These are phyloP conservation scores for Stephania yunnanensis DNA, from an alignment of 164 flowering plant species.

Conservation along the genomic window DNA sequence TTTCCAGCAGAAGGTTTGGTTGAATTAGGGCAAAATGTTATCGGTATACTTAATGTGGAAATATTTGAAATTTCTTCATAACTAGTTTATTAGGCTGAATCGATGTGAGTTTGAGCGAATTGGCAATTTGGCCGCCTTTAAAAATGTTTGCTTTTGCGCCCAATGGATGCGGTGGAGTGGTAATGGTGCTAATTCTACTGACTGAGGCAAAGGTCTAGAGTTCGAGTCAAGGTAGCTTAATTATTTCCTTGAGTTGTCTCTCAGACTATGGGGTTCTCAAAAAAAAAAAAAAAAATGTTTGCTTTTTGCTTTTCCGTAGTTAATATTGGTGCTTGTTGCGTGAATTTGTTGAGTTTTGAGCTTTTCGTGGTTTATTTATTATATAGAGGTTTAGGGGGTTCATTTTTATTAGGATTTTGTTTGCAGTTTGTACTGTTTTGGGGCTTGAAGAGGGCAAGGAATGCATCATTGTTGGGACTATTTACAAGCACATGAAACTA, in stretches of 20 bases:
- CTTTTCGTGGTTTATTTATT: too few relatives aligned
- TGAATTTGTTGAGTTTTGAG: not conserved
- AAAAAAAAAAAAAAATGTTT: too few relatives aligned
- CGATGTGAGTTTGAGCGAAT: not conserved
- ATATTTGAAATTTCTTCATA: too few relatives aligned
- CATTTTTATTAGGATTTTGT: not conserved
- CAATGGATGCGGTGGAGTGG: too few relatives aligned
- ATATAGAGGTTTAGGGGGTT: slow-evolving; percentile 2
- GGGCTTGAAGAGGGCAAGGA: slow-evolving; percentile 76
- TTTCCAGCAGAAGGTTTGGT: too few relatives aligned
- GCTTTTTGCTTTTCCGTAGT: too few relatives aligned
- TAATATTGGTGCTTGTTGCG: not conserved
- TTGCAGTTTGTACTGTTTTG: slow-evolving; percentile 69
- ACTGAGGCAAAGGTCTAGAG: too few relatives aligned
- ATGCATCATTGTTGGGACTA: slow-evolving; percentile 84
- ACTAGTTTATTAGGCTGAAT: not conserved
- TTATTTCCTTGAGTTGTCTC: too few relatives aligned
- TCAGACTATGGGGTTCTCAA: too few relatives aligned
- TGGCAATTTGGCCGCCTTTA: not conserved
- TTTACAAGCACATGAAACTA: slow-evolving; percentile 98
- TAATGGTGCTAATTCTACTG: too few relatives aligned
- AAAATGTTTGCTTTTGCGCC: not conserved
- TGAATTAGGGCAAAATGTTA: not conserved
- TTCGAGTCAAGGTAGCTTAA: too few relatives aligned
- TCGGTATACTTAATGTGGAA: not conserved